Evolutionary conservation across 148 eudicot genomes (phyloP).

Genomic region (Cornus florida): DNA sequence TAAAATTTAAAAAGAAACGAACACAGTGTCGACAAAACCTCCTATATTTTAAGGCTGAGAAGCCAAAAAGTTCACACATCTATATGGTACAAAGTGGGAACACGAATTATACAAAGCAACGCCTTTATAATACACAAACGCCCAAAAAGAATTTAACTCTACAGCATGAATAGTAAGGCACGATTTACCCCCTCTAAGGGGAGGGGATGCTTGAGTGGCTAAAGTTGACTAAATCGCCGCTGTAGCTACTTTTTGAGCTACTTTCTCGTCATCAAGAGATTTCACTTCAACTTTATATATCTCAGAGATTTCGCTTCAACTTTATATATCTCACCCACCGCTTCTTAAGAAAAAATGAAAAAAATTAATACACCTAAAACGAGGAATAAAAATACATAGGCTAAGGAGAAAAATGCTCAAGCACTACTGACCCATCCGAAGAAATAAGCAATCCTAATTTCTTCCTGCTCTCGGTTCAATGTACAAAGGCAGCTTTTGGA

Average conservation of each 20-base stretch:
- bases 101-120: slow-evolving; percentile 23
- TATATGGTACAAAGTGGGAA: slow-evolving; percentile 19
- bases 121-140: slow-evolving; percentile 34
- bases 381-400: slow-evolving; percentile 13
- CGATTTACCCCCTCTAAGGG: too few species aligned
- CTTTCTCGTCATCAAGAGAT: too few species aligned
- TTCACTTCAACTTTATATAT: slow-evolving; percentile 8
- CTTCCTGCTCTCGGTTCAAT: slow-evolving; percentile 34
- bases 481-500: slow-evolving; percentile 24
- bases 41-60: not conserved
- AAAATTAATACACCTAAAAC: slow-evolving; percentile 18
- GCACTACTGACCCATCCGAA: slow-evolving; percentile 12
- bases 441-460: slow-evolving; percentile 12
- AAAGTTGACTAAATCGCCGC: too few species aligned
- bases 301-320: slow-evolving; percentile 7
- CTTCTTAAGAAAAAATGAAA: slow-evolving; percentile 6
- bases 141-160: slow-evolving; percentile 4
- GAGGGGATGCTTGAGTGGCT: too few species aligned
- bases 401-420: slow-evolving; percentile 19
- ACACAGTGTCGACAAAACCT: not conserved
- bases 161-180: too few species aligned
- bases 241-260: too few species aligned
- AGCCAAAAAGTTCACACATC: slow-evolving; percentile 15
- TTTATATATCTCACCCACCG: slow-evolving; percentile 33
- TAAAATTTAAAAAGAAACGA: too few species aligned